Base-by-base conservation (phyloP, 805 yeast species). In the Ogataea neopini region DNA sequence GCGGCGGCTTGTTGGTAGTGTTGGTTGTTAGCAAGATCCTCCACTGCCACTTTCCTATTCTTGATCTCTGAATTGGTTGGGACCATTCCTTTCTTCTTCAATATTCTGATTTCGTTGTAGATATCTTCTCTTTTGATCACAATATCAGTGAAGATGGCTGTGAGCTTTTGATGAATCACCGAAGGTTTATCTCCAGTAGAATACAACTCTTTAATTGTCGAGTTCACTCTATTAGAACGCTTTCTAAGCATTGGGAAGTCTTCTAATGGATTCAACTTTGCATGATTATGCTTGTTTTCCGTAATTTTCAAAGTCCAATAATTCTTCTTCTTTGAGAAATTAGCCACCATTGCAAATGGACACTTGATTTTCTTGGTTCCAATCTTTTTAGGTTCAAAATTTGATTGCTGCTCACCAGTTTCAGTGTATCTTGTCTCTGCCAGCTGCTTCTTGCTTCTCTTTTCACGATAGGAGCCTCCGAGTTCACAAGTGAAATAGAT, bases 281-380 rank as follows among this genome's bases (percentile, higher is more conserved):
- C 80, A 59, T 79, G 83, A 58, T 79, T 79, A 62, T 79, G 83
- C 56, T 76, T 80, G 61, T 77, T 77, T 53, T 80, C 75, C 9
- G 80, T 75, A 11, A 79, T 76, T 45, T 73, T 72, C 40, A 79
- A 64, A 17, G 77, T 74, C 83, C 83, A 79, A 34, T 68, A 70
- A 45, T 72, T 71, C 44, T 71, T 73, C 40, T 72, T 69, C 56
- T 78, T 79, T 23, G 78, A 75, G 57, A 62, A 77, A 56, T 72
- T 70, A 23, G 84, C 83, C 35, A 80, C 77, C 79, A 79, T 77
- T n/a, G 80, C 69, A 60, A 77, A 79, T 19, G 82, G 83, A 61
- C 84, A 79, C 54, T 72, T 73, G 49, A 77, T 72, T 57, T 78
- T 78, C 57, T 78, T 78, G 10, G 81, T 73, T 3, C 67, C 68